phyloP scores from a whole-genome alignment of 169 alveolate genomes.

The Plasmodium relictum region DNA sequence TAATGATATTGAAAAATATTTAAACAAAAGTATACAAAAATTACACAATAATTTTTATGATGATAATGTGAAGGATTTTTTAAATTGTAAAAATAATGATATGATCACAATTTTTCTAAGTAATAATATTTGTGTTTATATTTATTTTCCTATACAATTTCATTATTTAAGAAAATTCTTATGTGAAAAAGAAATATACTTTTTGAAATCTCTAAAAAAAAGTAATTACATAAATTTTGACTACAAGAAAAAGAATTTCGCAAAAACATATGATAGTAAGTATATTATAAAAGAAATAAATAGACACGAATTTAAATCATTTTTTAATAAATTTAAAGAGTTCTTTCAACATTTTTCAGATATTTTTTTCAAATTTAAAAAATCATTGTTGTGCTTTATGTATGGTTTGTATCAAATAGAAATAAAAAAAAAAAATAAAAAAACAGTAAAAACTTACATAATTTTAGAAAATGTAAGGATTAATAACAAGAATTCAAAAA shows the following conservation, averaged over 20 bases:
- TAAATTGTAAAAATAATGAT: slow-evolving; percentile 58
- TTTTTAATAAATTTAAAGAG: slow-evolving; percentile 59
- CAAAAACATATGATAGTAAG: slow-evolving; percentile 64
- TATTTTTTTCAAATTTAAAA: slow-evolving; percentile 36
- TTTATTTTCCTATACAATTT: slow-evolving; percentile 72
- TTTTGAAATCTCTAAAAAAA: slow-evolving; percentile 60
- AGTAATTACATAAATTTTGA: slow-evolving; percentile 73
- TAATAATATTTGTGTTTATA: slow-evolving; percentile 31
- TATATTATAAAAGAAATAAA: slow-evolving; percentile 72
- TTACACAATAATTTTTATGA: not conserved
- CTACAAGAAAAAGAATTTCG: slow-evolving; percentile 51
- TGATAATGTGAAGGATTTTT: slow-evolving; percentile 10
- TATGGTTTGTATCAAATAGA: slow-evolving; percentile 65
- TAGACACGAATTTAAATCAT: slow-evolving; percentile 67
- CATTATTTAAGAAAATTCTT: slow-evolving; percentile 51
- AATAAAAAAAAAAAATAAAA: slow-evolving; percentile 39
- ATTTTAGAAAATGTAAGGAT: slow-evolving; percentile 72
- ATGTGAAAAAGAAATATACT: slow-evolving; percentile 33
- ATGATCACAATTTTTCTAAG: slow-evolving; percentile 5
- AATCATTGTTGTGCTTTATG: slow-evolving; percentile 51
- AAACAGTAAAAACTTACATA: slow-evolving; percentile 50
- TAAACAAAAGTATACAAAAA: slow-evolving; percentile 22
- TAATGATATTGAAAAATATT: slow-evolving; percentile 23
- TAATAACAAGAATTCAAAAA: slow-evolving; percentile 33
- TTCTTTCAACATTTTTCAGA: slow-evolving; percentile 71